phyloP scores from a whole-genome alignment of 768 basidiomycete genomes.

The Ramaria sp. region DNA sequence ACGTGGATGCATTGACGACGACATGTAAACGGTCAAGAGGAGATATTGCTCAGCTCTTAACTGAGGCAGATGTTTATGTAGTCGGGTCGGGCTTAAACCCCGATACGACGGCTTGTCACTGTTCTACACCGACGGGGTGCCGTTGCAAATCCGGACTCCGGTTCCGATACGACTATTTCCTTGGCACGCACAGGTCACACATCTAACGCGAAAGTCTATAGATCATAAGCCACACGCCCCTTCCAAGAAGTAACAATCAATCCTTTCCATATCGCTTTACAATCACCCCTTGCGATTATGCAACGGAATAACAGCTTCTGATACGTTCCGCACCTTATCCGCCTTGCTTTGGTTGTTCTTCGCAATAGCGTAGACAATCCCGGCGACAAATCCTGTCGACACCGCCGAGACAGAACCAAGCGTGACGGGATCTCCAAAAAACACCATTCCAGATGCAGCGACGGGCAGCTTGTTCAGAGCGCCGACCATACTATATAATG shows the following conservation, averaged over 20 bases:
- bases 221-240: neutral
- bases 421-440: constrained; percentile 88
- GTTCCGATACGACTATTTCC: neutral
- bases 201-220: neutral
- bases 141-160: neutral
- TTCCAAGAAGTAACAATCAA: neutral
- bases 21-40: constrained; percentile 10
- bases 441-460: constrained; percentile 96
- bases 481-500: constrained; percentile 72
- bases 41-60: neutral
- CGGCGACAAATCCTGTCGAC: constrained; percentile 81
- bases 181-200: neutral
- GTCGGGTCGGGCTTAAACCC: constrained; percentile 23
- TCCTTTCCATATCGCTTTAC: neutral
- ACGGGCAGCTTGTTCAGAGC: constrained; percentile 97
- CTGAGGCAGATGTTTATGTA: constrained; percentile 5
- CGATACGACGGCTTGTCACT: neutral
- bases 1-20: constrained; percentile 50
- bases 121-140: neutral
- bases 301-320: constrained; percentile 52
- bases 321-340: constrained; percentile 42
- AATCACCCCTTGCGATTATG: constrained; percentile 13
- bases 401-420: constrained; percentile 84
- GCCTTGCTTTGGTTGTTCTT: constrained; percentile 87
- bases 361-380: constrained; percentile 84